Conservation (phyloP, 2,329 filamentous ascomycete species). For the Bertia moriformis region DNA sequence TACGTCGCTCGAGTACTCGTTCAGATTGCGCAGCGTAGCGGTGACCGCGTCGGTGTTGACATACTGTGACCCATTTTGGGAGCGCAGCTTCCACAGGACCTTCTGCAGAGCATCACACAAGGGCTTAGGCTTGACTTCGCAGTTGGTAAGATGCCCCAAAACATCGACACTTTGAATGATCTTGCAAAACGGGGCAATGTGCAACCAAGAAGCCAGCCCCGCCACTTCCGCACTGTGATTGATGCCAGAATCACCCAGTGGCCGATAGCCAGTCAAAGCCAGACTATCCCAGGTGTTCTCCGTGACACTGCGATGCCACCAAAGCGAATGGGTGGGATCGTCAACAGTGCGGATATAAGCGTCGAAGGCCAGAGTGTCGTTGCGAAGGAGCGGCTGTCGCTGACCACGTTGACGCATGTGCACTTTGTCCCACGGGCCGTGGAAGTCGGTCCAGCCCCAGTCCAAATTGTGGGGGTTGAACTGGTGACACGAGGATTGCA, state of each 20-base stretch:
- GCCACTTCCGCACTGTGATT: slow-evolving; percentile 32
- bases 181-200: slow-evolving; percentile 41
- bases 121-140: slow-evolving; percentile 29
- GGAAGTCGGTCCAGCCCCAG: slow-evolving; percentile 50
- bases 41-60: slow-evolving; percentile 24
- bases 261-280: slow-evolving; percentile 38
- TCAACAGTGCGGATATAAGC: slow-evolving; percentile 45
- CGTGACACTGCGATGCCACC: slow-evolving; percentile 39
- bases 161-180: slow-evolving; percentile 32
- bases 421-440: slow-evolving; percentile 41
- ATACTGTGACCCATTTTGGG: slow-evolving; percentile 15
- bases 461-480: slow-evolving; percentile 42
- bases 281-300: slow-evolving; percentile 40
- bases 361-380: slow-evolving; percentile 46
- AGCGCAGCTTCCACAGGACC: slow-evolving; percentile 24
- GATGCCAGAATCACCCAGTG: slow-evolving; percentile 26
- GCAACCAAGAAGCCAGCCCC: slow-evolving; percentile 39
- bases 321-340: slow-evolving; percentile 43
- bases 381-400: slow-evolving; percentile 39
- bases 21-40: slow-evolving; percentile 19
- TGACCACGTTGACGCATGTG: slow-evolving; percentile 38
- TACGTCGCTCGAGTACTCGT: slow-evolving; percentile 32
- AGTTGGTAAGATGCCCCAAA: slow-evolving; percentile 26
- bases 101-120: slow-evolving; percentile 32
- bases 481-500: slow-evolving; percentile 39